Conservation (phyloP, 140 eudicot species). For the Anethum foeniculum region DNA sequence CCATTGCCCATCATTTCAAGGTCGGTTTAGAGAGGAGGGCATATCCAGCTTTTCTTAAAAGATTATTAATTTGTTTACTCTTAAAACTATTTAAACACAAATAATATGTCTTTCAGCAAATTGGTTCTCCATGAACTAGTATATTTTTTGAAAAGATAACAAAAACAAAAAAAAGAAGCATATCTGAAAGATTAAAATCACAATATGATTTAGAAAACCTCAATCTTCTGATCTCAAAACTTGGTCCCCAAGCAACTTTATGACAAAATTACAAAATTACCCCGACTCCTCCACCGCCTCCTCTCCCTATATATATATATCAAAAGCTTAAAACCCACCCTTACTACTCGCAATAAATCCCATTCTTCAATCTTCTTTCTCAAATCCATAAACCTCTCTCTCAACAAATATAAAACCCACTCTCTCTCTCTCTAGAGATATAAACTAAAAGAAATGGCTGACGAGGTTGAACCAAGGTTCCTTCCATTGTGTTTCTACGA, state of each 20-base stretch:
- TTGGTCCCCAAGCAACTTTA: not conserved
- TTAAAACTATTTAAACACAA: too few relatives aligned
- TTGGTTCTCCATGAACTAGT: too few relatives aligned
- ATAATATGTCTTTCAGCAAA: too few relatives aligned
- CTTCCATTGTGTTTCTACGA: conserved; percentile 56
- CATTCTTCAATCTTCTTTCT: not conserved
- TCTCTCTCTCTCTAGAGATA: not conserved
- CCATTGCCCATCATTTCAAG: too few relatives aligned
- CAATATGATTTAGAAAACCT: not conserved
- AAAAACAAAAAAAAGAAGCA: too few relatives aligned
- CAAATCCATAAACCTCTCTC: not conserved
- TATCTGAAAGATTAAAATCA: not conserved
- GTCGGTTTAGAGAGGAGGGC: too few relatives aligned
- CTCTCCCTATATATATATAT: not conserved
- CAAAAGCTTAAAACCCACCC: not conserved
- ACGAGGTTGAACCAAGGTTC: conserved; percentile 19
- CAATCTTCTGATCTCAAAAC: not conserved
- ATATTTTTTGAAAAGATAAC: too few relatives aligned
- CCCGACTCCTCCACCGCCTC: not conserved
- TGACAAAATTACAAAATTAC: not conserved
- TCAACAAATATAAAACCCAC: not conserved
- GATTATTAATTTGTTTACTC: too few relatives aligned
- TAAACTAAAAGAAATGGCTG: not conserved
- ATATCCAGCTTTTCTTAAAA: too few relatives aligned
- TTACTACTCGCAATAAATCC: not conserved